phyloP scores from a whole-genome alignment of 2,329 filamentous ascomycete species.

The Cladosporium sp. region DNA sequence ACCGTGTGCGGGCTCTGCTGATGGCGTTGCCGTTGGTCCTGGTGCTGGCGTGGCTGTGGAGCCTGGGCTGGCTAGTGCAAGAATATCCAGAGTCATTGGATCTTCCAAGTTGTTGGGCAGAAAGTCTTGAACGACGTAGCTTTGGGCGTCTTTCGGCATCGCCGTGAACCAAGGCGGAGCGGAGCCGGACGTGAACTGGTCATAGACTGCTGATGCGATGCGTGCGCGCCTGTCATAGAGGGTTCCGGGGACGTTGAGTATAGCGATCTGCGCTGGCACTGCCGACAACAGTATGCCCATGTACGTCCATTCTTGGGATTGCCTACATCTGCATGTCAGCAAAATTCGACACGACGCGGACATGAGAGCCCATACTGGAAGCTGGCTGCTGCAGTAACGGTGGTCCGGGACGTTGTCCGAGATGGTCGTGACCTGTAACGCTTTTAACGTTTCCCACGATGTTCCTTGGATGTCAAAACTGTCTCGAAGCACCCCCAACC shows the following conservation, averaged over 20 bases:
- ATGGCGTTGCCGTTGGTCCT: neutral
- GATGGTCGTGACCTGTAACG: too few species aligned
- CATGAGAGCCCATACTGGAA: too few species aligned
- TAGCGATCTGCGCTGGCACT: neutral
- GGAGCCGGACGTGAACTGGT: neutral
- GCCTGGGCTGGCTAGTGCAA: neutral
- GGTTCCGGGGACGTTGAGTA: neutral
- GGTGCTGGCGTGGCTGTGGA: neutral
- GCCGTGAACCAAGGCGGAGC: neutral
- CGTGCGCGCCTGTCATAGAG: too few species aligned
- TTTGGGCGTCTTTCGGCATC: constrained; percentile 1
- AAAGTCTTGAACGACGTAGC: neutral
- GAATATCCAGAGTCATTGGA: neutral
- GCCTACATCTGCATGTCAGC: neutral
- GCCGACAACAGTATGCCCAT: neutral
- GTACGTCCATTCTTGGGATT: neutral
- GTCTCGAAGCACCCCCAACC: too few species aligned
- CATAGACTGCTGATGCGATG: neutral
- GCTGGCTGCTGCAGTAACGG: too few species aligned
- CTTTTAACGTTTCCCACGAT: too few species aligned
- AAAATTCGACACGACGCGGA: too few species aligned
- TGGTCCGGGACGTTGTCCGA: too few species aligned
- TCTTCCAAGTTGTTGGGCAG: neutral
- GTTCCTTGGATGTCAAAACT: too few species aligned
- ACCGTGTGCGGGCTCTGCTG: neutral